Percentiles rank a stretch among this genome's conserved stretches.
These are phyloP conservation scores for Aspergillus aculeatinus DNA, from an alignment of 2,329 filamentous ascomycete genomes.

Conservation along the genomic window DNA sequence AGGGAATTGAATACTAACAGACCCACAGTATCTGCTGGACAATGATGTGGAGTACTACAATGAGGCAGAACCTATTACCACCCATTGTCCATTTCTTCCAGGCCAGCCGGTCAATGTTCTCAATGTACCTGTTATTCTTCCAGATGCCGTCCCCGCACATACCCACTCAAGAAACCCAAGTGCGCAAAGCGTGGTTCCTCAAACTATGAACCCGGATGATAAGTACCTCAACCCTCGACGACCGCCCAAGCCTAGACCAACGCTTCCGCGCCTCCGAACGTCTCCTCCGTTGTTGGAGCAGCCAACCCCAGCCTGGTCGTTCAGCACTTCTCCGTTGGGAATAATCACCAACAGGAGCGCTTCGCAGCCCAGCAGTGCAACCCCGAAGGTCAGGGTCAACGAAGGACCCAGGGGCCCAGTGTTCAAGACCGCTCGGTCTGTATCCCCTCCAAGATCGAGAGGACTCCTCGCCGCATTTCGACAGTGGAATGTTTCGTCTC, in stretches of 20 bases:
- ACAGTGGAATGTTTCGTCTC: slow-evolving; percentile 32
- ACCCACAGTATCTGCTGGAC: slow-evolving; percentile 74
- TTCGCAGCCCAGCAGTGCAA: slow-evolving; percentile 38
- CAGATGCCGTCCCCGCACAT: slow-evolving; percentile 44
- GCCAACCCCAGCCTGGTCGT: slow-evolving; percentile 25
- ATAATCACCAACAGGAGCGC: slow-evolving; percentile 28
- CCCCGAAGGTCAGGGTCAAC: slow-evolving; percentile 17
- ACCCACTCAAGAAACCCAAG: slow-evolving; percentile 66
- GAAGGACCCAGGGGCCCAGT: slow-evolving; percentile 20
- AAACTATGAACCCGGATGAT: slow-evolving; percentile 75
- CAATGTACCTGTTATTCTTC: slow-evolving; percentile 70
- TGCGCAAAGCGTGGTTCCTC: slow-evolving; percentile 59
- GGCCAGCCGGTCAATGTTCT: slow-evolving; percentile 85
- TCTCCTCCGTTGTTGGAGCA: slow-evolving; percentile 37
- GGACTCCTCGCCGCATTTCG: slow-evolving; percentile 40
- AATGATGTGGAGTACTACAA: slow-evolving; percentile 76
- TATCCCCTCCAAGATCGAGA: slow-evolving; percentile 38
- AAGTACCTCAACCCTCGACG: slow-evolving; percentile 71
- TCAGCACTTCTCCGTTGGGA: slow-evolving; percentile 28
- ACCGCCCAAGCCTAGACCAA: slow-evolving; percentile 47
- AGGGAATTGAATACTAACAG: slow-evolving; percentile 23
- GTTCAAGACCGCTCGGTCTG: slow-evolving; percentile 35
- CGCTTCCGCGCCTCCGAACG: slow-evolving; percentile 47
- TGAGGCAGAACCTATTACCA: slow-evolving; percentile 69
- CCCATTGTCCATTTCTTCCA: slow-evolving; percentile 77